Evolutionary conservation across 2,329 filamentous ascomycete genomes (phyloP).

Genomic region (Aspergillus texensis): DNA sequence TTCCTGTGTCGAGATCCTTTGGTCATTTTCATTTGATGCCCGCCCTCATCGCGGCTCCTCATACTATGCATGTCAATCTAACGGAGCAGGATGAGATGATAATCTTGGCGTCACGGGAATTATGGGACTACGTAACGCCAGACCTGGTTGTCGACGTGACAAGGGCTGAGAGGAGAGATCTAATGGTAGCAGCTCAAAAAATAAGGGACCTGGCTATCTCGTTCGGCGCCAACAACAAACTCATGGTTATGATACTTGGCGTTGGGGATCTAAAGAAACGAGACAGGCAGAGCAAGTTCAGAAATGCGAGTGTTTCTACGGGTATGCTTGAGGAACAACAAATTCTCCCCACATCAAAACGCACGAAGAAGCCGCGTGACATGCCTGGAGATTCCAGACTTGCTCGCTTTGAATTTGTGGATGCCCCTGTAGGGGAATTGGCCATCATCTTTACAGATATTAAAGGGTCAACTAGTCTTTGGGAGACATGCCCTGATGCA

Average conservation of each 20-base stretch:
- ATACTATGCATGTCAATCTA: conserved; percentile 76
- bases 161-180: conserved; percentile 78
- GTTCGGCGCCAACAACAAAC: conserved; percentile 89
- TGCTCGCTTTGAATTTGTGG: conserved; percentile 85
- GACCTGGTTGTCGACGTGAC: conserved; percentile 91
- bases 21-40: conserved; percentile 93
- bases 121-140: conserved; percentile 92
- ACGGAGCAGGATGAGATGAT: conserved; percentile 92
- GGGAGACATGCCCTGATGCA: conserved; percentile 91
- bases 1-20: conserved; percentile 92
- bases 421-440: conserved; percentile 85
- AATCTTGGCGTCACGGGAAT: conserved; percentile 83
- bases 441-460: conserved; percentile 98
- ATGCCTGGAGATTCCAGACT: conserved; percentile 79
- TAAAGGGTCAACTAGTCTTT: conserved; percentile 94
- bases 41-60: conserved; percentile 85
- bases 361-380: conserved; percentile 62
- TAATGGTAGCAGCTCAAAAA: conserved; percentile 95
- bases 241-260: conserved; percentile 99
- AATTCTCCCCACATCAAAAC: conserved; percentile 65
- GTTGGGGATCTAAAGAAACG: conserved; percentile 87
- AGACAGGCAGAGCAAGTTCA: conserved; percentile 68
- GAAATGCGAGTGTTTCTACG: conserved; percentile 83
- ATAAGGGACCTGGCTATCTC: conserved; percentile 92
- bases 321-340: conserved; percentile 65